Conservation (phyloP, 495 filamentous ascomycete genomes). For the Bacidia rubella region DNA sequence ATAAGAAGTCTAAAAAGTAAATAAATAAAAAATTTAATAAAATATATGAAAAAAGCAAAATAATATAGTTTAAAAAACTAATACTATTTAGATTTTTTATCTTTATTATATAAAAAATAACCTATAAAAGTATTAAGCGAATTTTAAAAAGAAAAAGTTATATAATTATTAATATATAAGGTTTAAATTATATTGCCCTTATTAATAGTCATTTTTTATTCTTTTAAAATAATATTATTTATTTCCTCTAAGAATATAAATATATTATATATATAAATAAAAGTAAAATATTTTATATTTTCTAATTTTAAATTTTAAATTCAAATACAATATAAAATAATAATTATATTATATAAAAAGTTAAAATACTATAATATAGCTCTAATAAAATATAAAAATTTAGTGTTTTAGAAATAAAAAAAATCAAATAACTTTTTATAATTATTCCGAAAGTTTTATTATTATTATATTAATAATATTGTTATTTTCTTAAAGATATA, state of each 20-base stretch:
- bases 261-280: slow-evolving; percentile 6
- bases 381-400: background rate
- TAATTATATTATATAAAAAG: background rate
- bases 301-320: slow-evolving; percentile 1
- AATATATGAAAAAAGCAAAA: background rate
- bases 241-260: background rate
- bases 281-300: background rate
- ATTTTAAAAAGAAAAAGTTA: background rate
- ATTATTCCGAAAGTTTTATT: background rate
- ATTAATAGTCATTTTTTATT: background rate
- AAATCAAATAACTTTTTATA: slow-evolving; percentile 1
- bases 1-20: background rate
- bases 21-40: background rate
- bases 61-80: background rate
- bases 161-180: slow-evolving; percentile 7
- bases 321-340: background rate
- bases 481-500: slow-evolving; percentile 3
- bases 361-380: background rate
- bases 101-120: background rate
- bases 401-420: background rate
- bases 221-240: slow-evolving; percentile 7
- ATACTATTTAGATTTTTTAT: background rate
- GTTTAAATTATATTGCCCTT: slow-evolving; percentile 2
- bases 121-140: background rate
- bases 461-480: slow-evolving; percentile 11